These are phyloP conservation scores for Aegilops speltoides DNA, from an alignment of 176 grass and related monocot species.

Conservation along the genomic window DNA sequence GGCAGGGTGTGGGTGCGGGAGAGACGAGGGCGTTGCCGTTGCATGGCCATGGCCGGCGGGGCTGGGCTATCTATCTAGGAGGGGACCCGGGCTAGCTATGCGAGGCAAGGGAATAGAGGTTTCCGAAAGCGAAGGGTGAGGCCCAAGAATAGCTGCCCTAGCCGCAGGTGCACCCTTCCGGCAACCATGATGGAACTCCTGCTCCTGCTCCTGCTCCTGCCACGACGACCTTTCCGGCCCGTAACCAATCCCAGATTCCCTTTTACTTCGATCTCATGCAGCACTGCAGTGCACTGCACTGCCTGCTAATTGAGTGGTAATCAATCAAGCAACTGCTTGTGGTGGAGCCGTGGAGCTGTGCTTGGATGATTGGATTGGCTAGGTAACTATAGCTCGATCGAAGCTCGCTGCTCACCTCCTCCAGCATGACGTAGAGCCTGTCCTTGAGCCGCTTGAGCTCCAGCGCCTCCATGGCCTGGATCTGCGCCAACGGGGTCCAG, in stretches of 20 bases:
- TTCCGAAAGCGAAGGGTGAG: constrained; percentile 79
- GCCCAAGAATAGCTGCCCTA: constrained; percentile 67
- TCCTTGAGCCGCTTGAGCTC: constrained; percentile 87
- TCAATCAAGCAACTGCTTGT: constrained; percentile 19
- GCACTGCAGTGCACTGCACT: background rate
- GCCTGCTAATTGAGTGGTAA: constrained; percentile 10
- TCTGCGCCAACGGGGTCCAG: constrained; percentile 45
- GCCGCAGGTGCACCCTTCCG: constrained; percentile 72
- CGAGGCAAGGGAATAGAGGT: constrained; percentile 80
- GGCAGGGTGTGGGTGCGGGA: background rate
- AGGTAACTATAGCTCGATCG: background rate
- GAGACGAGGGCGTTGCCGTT: constrained; percentile 34
- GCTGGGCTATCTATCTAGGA: constrained; percentile 9
- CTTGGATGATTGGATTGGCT: background rate
- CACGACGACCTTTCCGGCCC: background rate
- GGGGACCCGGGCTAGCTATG: constrained; percentile 39
- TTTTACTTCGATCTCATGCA: background rate
- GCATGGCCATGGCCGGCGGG: constrained; percentile 35
- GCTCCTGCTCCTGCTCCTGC: constrained; percentile 8
- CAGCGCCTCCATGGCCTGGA: constrained; percentile 64
- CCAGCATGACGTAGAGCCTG: constrained; percentile 84
- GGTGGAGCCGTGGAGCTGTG: background rate
- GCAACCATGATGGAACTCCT: constrained; percentile 58
- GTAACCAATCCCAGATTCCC: constrained; percentile 21
- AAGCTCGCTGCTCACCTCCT: constrained; percentile 65